Conservation (phyloP, 495 filamentous ascomycete species). For the Hyaloscypha hepaticicola region DNA sequence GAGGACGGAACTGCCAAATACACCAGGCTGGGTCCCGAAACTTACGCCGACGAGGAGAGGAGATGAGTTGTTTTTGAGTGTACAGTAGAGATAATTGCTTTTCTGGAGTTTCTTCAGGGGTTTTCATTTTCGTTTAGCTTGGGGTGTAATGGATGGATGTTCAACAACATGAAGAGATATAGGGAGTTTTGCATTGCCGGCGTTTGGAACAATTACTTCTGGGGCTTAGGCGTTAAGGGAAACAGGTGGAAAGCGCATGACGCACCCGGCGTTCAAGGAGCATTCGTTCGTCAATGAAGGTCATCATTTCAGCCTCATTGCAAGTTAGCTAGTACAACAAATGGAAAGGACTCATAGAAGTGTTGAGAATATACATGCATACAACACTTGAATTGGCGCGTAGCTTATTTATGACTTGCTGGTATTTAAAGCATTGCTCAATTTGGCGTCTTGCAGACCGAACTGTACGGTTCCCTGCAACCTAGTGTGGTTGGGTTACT, state of each 20-base stretch:
- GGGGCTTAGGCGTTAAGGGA: not conserved
- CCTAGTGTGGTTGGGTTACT: not conserved
- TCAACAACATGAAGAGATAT: not conserved
- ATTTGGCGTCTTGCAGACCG: not conserved
- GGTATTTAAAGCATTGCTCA: not conserved
- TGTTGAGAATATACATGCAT: not conserved
- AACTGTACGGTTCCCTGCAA: not conserved
- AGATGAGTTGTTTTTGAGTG: slow-evolving; percentile 45
- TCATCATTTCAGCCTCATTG: not conserved
- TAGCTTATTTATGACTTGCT: not conserved
- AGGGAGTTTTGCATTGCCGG: not conserved
- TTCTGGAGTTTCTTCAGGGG: not conserved
- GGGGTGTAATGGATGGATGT: not conserved
- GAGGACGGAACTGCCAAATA: slow-evolving; percentile 38
- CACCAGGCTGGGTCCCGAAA: slow-evolving; percentile 51
- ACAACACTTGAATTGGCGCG: not conserved
- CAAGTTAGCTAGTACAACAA: not conserved
- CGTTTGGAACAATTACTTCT: not conserved
- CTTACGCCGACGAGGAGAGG: slow-evolving; percentile 47
- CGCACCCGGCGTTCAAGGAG: not conserved
- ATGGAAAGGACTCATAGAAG: not conserved
- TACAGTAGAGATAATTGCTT: slow-evolving; percentile 29
- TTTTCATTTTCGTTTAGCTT: not conserved
- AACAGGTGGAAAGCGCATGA: not conserved
- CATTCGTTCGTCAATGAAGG: not conserved